Evolutionary conservation across 148 eudicot genomes (phyloP), one percentile per base, ranked within the genome.

Genomic region (Vaccinium vitisidaea): DNA sequence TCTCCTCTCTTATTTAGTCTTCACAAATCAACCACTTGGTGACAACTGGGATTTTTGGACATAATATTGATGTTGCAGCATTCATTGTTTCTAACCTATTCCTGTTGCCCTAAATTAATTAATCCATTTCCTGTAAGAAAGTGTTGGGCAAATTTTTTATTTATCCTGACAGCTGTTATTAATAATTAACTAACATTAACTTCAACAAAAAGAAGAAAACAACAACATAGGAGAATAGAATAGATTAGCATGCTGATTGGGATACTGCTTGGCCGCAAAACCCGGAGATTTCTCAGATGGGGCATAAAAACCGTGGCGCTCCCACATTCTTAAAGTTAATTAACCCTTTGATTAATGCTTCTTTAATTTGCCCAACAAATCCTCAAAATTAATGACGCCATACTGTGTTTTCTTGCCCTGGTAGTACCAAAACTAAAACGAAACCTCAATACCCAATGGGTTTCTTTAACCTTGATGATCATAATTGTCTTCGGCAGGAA

Each of bases 191-290:
- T 65, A 84, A 77, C 25, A 85, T 67, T 36, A 82, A 46, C 69
- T 23, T 77, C 43, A 65, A 39, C 27, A 48, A 74, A 56, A 80
- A 56, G 85, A 27, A 69, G 14, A 30, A 13, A 12, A 69, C 32
- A 25, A 13, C 58, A 59, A 19, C 7, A 36, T 19, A 73, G 8
- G 39, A 71, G 71, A 77, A 80, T 21, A 71, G 71, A 77, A 80
- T 21, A 48, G 16, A 89, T 50, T 77, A 77, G 80, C 84, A 69
- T 84, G 89, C 80, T 82, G 80, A 69, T 83, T 77, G 81, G 84
- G 69, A n/a, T n/a, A n/a, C 79, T 89, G 84, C 87, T 85, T 85
- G 82, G 84, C 90, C 93, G 86, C 81, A 88, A 90, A 84, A 86
- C 81, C 88, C 85, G 91, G 86, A 84, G 80, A 70, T 77, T 83